phyloP scores from a whole-genome alignment of 441 rosid species.

The Croton setiger region DNA sequence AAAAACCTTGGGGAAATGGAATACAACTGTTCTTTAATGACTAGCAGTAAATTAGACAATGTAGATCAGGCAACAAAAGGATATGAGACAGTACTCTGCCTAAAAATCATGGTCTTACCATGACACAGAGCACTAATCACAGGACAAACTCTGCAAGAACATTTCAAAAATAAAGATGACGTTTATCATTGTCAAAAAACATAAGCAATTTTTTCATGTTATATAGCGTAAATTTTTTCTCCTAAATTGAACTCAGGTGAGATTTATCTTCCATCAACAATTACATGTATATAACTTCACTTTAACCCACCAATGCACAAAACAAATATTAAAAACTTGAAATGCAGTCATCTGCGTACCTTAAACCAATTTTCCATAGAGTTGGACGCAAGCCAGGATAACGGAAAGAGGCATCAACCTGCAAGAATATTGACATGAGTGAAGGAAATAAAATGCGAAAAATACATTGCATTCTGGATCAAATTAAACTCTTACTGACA shows the following conservation, averaged over 20 bases:
- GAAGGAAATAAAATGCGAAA: constrained; percentile 1
- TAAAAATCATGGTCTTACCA: not conserved
- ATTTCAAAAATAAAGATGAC: not conserved
- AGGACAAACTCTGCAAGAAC: not conserved
- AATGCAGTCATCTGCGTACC: constrained; percentile 36
- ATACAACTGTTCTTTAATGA: not conserved
- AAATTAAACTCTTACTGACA: constrained; percentile 1
- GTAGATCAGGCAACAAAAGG: not conserved
- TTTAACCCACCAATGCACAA: not conserved
- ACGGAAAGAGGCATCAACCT: constrained; percentile 87
- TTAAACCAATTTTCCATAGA: constrained; percentile 69
- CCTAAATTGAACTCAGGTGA: not conserved
- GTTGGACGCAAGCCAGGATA: constrained; percentile 83
- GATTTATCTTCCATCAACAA: not conserved
- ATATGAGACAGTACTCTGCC: not conserved
- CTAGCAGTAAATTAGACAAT: not conserved
- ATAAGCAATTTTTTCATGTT: not conserved
- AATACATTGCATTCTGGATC: not conserved
- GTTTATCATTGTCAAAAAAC: not conserved
- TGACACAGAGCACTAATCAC: not conserved
- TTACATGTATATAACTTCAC: not conserved
- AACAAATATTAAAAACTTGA: not conserved
- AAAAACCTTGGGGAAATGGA: too few species aligned
- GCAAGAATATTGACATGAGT: constrained; percentile 12
- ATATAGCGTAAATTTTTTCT: not conserved